Evolutionary conservation across 140 eudicot species (phyloP).

Genomic region (Erigeron philadelphicus): DNA sequence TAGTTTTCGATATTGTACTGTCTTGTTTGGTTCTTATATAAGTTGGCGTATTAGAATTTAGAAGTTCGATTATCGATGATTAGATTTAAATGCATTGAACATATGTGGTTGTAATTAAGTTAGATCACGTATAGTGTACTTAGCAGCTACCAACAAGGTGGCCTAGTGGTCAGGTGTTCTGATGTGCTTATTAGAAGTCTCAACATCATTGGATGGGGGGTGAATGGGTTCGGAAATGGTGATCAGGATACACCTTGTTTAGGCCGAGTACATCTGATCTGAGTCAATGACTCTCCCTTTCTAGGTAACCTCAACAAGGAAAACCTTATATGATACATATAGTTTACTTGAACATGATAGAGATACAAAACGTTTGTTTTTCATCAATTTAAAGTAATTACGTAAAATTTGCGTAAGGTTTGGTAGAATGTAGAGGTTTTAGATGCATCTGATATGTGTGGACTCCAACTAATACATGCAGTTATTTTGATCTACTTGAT

Average conservation of each 20-base stretch:
- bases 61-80: too few species aligned
- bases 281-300: too few species aligned
- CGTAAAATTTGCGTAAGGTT: neutral
- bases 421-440: constrained; percentile 5
- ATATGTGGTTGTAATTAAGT: neutral
- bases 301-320: neutral
- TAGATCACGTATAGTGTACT: neutral
- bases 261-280: too few species aligned
- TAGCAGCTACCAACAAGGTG: neutral
- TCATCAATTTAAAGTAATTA: neutral
- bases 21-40: constrained; percentile 11
- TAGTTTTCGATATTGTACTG: neutral
- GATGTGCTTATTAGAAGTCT: too few species aligned
- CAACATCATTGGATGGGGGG: too few species aligned
- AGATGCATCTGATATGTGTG: constrained; percentile 7
- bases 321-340: neutral
- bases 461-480: neutral
- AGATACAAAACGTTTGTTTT: constrained; percentile 1
- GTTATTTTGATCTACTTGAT: neutral
- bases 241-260: too few species aligned
- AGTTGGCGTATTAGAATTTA: neutral
- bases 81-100: neutral
- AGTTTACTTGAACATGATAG: constrained; percentile 2
- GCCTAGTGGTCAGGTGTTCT: too few species aligned
- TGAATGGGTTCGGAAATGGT: too few species aligned